Base-by-base conservation (phyloP, 176 grass and related monocot species). In the Otatea glauca region DNA sequence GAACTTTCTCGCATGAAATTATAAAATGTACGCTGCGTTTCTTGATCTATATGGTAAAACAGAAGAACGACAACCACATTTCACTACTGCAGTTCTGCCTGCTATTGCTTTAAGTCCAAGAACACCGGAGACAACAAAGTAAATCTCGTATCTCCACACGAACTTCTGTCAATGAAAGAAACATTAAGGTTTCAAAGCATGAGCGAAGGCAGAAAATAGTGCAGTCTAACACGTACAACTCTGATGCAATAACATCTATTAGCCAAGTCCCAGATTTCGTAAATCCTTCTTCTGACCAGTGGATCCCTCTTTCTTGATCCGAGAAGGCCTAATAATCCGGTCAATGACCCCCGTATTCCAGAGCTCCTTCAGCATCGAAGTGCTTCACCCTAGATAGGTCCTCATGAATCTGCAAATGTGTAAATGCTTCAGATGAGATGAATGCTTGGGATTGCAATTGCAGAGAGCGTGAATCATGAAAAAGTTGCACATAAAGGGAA, bases 301-400 rank as follows among this genome's bases (percentile, higher is more conserved):
- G n/a, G 56, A 60, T 1, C 56, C 56, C 56, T 24, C 56, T 60
- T 60, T 23, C 68, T 90, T 87, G 79, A 90, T 90, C 41, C 84
- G 61, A 32, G 89, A 87, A 25, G 87, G 88, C 74, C 82, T 84
- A 25, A 94, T 59, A 67, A 99, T 89, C 29, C 88, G 77, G 71
- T 96, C 96, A 4, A 96, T 96, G 54, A 96, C 65, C 12, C 12
- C 91, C 88, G 71, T 99, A 99, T 27, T 99, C 96, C 1, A 99
- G 79, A 72, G 96, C 93, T 81, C 91, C 89, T 86, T 96, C 88
- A 7, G 89, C 83, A 23, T 87, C 92, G 0, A 99, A 96, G 24
- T 24, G 60, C 63, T 68, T 80, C 29, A 66, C 63, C 77, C 45
- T 67, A 2, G 77, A 80, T 16, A 80, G 12, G 62, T 80, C 63